phyloP scores from a whole-genome alignment of 78 protist genomes.

The Cavenderia fasciculata region DNA sequence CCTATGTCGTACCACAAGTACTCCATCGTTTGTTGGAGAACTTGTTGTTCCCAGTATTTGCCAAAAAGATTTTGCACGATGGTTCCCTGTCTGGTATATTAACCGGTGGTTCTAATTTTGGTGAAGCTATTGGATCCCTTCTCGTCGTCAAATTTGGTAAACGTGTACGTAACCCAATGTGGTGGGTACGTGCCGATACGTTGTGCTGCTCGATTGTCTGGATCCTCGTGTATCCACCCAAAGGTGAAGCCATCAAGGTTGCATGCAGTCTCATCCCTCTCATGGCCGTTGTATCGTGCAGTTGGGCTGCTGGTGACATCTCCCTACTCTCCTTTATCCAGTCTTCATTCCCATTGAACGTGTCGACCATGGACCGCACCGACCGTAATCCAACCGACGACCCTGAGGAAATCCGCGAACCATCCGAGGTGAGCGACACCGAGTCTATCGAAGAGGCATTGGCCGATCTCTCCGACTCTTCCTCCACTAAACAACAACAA shows the following conservation, averaged over 20 bases:
- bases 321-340: conserved; percentile 53
- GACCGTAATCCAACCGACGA: no score
- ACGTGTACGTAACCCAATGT: conserved; percentile 53
- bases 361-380: neutral
- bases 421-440: neutral
- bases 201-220: conserved; percentile 34
- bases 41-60: conserved; percentile 54
- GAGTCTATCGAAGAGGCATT: conserved; percentile 1
- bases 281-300: conserved; percentile 3
- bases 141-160: conserved; percentile 63
- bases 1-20: conserved; percentile 73
- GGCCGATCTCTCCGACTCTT: neutral
- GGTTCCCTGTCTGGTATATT: conserved; percentile 68
- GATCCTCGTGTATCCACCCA: conserved; percentile 68
- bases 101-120: conserved; percentile 64
- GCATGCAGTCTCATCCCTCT: conserved; percentile 47
- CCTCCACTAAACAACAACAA: neutral
- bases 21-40: conserved; percentile 63
- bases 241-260: neutral
- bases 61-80: conserved; percentile 46
- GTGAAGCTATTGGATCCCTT: conserved; percentile 41
- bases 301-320: conserved; percentile 76
- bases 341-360: conserved; percentile 56
- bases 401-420: conserved; percentile 4
- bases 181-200: conserved; percentile 73